Conservation (phyloP, 768 basidiomycete species). For the Russula emetica region DNA sequence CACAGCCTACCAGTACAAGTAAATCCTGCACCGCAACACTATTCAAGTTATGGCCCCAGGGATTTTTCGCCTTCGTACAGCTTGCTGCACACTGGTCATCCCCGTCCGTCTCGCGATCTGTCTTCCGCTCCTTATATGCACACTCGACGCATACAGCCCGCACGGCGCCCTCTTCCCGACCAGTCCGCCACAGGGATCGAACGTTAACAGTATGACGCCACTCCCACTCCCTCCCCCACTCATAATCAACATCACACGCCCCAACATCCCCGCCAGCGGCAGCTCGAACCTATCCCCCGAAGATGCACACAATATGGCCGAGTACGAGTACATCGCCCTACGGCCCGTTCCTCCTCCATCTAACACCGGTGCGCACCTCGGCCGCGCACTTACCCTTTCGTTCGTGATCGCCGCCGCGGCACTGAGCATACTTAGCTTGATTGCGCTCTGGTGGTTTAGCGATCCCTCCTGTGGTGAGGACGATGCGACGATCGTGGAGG, state of each 20-base stretch:
- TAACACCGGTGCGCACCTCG: neutral
- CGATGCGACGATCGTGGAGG: slow-evolving; percentile 20
- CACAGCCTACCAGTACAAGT: neutral
- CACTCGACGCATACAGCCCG: slow-evolving; percentile 20
- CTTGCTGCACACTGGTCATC: slow-evolving; percentile 23
- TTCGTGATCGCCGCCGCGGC: slow-evolving; percentile 15
- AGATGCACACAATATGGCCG: slow-evolving; percentile 2
- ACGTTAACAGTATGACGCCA: neutral
- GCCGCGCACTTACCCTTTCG: slow-evolving; percentile 18
- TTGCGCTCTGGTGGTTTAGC: slow-evolving; percentile 10
- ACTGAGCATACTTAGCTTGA: slow-evolving; percentile 19
- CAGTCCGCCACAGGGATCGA: neutral
- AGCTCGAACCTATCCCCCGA: slow-evolving; percentile 1
- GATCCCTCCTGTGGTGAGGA: slow-evolving; percentile 1
- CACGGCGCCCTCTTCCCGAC: slow-evolving; percentile 5
- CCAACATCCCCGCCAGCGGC: neutral
- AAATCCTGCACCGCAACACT: neutral
- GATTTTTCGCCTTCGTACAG: slow-evolving; percentile 21
- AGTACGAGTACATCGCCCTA: slow-evolving; percentile 11
- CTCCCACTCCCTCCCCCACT: neutral
- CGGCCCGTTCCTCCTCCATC: neutral
- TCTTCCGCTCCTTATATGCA: slow-evolving; percentile 26
- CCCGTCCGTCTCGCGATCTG: slow-evolving; percentile 26
- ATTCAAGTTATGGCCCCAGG: slow-evolving; percentile 15
- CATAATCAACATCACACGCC: slow-evolving; percentile 1